A percentile compares a stretch with the other conserved stretches of the same genome.
phyloP scores from a whole-genome alignment of 2,329 filamentous ascomycete species.

The Helotiales sp. region DNA sequence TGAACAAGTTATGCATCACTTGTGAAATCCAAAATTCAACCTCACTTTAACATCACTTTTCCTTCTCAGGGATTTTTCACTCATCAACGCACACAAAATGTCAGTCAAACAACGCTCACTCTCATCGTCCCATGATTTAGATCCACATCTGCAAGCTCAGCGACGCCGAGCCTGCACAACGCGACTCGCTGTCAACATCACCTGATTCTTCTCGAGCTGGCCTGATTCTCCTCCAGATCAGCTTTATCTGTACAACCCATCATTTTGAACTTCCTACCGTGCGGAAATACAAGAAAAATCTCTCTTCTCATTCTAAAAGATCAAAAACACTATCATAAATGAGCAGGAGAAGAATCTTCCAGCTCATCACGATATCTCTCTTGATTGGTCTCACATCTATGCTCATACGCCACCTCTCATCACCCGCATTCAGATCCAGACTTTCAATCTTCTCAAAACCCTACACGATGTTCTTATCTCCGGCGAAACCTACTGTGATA shows the following conservation, averaged over 20 bases:
- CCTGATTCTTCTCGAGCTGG: background rate
- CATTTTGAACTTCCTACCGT: background rate
- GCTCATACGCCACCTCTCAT: constrained; percentile 10
- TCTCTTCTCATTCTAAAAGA: background rate
- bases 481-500: constrained; percentile 42
- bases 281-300: background rate
- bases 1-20: background rate
- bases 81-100: background rate
- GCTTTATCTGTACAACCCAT: background rate
- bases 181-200: background rate
- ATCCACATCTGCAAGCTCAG: background rate
- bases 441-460: background rate
- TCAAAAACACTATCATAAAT: background rate
- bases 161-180: background rate
- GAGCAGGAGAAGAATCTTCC: constrained; percentile 8
- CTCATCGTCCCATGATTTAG: background rate
- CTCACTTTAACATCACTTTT: background rate
- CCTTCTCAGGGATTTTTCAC: background rate
- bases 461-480: background rate
- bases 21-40: background rate
- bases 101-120: background rate
- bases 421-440: background rate
- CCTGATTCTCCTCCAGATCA: background rate
- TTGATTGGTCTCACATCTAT: constrained; percentile 17
- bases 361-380: constrained; percentile 9